Base-by-base conservation (phyloP, 768 basidiomycete genomes). In the Fibroporia radiculosa region DNA sequence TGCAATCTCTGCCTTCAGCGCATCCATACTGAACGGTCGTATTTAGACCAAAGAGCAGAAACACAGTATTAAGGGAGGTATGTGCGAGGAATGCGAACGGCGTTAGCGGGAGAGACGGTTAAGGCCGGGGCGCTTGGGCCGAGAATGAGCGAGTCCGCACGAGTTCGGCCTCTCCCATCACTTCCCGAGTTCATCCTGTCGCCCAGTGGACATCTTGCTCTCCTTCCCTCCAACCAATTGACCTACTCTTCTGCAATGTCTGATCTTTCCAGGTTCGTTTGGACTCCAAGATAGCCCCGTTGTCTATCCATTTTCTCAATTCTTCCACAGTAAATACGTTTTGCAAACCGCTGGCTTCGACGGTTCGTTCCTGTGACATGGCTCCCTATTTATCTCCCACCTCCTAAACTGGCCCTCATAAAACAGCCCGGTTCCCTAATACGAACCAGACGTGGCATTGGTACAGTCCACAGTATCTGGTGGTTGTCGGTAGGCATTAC, bases 311-410 rank as follows among this genome's bases (percentile, higher is more conserved):
- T 44, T 13, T 35, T 35, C 22, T 45, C 19, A 14, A 22, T 31
- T 39, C 20, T 42, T 20, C 3, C 27, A 13, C 43, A 92, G 87
- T 71, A 88, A 84, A 75, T 89, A 80, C 68, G 74, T 84, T 50
- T 81, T 99, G 52, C 86, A 95, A 66, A 99, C 96, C 47, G 95
- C 90, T 53, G 86, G 84, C 48, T 99, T 98, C 64, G 95, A 98
- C 63, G 86, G 84, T 84, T 45, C 54, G 72, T 64, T n/a, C n/a
- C n/a, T n/a, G n/a, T n/a, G n/a, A n/a, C n/a, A n/a, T n/a, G n/a
- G n/a, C n/a, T n/a, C n/a, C n/a, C n/a, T n/a, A n/a, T n/a, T n/a
- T n/a, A 25, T 36, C 45, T 40, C 37, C 43, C 39, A 11, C 35
- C 40, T 35, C 43, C 56, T 53, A 46, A 41, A n/a, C n/a, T 23